Evolutionary conservation across 192 early-diverging fungal genomes (phyloP), one percentile per base, ranked within the genome.

Genomic region (Umbelopsis sp.): DNA sequence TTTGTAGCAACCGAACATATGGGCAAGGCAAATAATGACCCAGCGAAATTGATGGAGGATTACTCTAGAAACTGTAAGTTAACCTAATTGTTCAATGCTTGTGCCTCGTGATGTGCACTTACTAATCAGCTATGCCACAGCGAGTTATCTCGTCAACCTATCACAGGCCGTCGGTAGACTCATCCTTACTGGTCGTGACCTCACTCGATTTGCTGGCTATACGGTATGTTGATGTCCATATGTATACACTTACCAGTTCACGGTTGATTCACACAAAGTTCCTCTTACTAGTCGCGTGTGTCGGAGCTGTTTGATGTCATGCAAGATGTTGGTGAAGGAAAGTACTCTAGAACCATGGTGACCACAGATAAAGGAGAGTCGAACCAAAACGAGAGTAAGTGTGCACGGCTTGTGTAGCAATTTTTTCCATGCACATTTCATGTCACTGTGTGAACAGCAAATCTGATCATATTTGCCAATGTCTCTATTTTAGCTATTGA

Each of bases 191-290:
- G 87, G 87, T n/a, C 86, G 87, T 68, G 87, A 89, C 74, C 70
- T 89, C 53, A 87, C 86, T 32, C 81, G 86, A 24, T 86, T 89
- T 69, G 88, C 88, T 26, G 88, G 88, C 21, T 89, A 89, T 41
- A 87, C 88, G 10, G 82, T 83, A 41, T 41, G 38, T 41, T 11
- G 8, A 4, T 11, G 0, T 5, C 38, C 38, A 5, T 5, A 4
- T n/a, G 38, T 41, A n/a, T n/a, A n/a, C n/a, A n/a, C n/a, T n/a
- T n/a, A n/a, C 38, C 38, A 5, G 7, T 41, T 41, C 43, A 43
- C 74, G 45, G 10, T n/a, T 14, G 31, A 34, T 44, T 29, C 16
- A 36, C 16, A 4, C 20, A 25, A 70, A 51, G 24, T 44, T 25
- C 3, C 11, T 22, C 29, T 21, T 21, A 4, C 1, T 72, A 83